Evolutionary conservation across 352 stramenopile genomes (phyloP).

Genomic region (Globisporangium cylindrosporum): DNA sequence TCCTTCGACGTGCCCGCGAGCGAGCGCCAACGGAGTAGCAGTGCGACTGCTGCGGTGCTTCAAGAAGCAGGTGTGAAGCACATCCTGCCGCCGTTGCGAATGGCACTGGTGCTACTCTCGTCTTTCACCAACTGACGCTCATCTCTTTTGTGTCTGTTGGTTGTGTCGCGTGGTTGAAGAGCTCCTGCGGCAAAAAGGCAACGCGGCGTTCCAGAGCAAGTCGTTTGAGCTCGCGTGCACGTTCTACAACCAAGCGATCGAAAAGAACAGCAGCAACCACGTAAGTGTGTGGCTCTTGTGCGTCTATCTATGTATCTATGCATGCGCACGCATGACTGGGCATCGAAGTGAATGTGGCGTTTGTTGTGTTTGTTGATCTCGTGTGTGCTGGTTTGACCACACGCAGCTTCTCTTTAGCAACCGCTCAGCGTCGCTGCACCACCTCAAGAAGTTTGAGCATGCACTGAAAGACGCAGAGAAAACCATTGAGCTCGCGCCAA

Average conservation of each 20-base stretch:
- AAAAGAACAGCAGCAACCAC: conserved; percentile 42
- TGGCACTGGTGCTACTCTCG: not conserved
- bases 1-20: conserved; percentile 32
- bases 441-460: conserved; percentile 63
- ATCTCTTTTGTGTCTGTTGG: not conserved
- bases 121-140: not conserved
- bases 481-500: conserved; percentile 75
- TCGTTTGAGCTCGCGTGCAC: conserved; percentile 41
- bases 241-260: conserved; percentile 64
- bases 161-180: conserved; percentile 18
- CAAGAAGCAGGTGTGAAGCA: not conserved
- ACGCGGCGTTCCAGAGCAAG: conserved; percentile 59
- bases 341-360: not conserved
- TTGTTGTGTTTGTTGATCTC: not conserved
- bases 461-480: conserved; percentile 83
- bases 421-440: conserved; percentile 77
- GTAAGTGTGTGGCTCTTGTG: conserved; percentile 21
- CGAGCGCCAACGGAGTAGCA: not conserved
- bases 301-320: not conserved
- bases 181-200: conserved; percentile 55
- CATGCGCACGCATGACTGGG: not conserved
- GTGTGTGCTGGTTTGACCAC: not conserved
- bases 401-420: conserved; percentile 80
- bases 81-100: too few relatives aligned
- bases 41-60: not conserved